Percentiles rank a stretch among this genome's conserved stretches.
These are phyloP conservation scores for Diaporthe batatas DNA, from an alignment of 2,329 filamentous ascomycete genomes.

Conservation along the genomic window DNA sequence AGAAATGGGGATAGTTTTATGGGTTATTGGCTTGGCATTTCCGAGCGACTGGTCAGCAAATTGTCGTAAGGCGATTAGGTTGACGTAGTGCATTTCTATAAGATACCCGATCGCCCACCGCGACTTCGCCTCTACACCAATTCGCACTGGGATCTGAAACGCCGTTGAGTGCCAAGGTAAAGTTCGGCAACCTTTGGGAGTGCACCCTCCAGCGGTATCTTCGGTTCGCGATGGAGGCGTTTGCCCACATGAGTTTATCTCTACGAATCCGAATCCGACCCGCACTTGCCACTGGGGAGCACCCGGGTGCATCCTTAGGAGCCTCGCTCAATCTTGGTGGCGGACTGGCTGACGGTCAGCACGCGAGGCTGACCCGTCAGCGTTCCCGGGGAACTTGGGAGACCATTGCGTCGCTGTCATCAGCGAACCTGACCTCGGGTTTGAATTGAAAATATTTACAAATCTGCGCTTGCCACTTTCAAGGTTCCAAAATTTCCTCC, in stretches of 20 bases:
- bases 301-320: too few species aligned
- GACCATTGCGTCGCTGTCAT: not conserved
- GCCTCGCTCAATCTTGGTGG: not conserved
- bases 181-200: not conserved
- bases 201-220: not conserved
- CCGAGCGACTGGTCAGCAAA: not conserved
- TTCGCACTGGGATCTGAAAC: not conserved
- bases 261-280: not conserved
- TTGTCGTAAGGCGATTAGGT: not conserved
- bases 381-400: not conserved
- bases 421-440: too few species aligned
- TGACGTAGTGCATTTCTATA: not conserved
- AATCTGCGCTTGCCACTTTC: not conserved
- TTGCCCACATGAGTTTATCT: not conserved
- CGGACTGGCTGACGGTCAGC: constrained; percentile 27
- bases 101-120: not conserved
- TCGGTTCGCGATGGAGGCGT: not conserved
- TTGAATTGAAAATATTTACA: not conserved
- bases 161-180: not conserved
- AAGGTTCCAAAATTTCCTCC: not conserved
- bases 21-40: not conserved
- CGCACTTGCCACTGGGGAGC: not conserved
- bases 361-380: constrained; percentile 25
- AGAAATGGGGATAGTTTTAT: constrained; percentile 28
- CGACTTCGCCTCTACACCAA: not conserved